Evolutionary conservation across 495 filamentous ascomycete species (phyloP), one percentile per base, ranked within the genome.

Genomic region (Cenococcum geophilum): DNA sequence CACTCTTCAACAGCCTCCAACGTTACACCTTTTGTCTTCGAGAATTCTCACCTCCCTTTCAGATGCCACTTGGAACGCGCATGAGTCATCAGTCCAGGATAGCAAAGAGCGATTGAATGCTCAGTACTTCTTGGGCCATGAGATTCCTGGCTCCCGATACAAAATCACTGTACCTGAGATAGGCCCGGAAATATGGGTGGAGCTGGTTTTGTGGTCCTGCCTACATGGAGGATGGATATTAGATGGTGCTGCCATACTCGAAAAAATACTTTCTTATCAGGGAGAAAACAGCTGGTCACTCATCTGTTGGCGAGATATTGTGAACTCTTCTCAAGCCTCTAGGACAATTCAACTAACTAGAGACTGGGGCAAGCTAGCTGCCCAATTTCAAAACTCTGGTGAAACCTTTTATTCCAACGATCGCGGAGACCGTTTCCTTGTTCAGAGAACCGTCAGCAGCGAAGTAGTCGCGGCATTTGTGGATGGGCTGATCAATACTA

Each of bases 121-220:
- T 5, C 52, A 71, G 16, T 71, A 74, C 43, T 68, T 72, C 37
- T 53, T 71, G 21, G 67, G 71, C 35, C 70, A 81, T 45, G 77
- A 80, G 14, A 76, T 82, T 11, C 82, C 80, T 1, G 81, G 76
- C 25, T 66, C 78, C 4, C 74, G 76, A 18, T 78, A 78, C 63
- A 79, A 78, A 42, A 72, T 81, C 23, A 72, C 74, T 23, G 71
- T 83, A n/a, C 73, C 75, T 52, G 78, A 80, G 40, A 68, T 86
- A 1, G 79, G 79, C 0, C 78, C 79, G 20, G 81, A 85, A 58
- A 73, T 87, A 21, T 88, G 85, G 85, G 69, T 88, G 1, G 85
- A 88, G 63, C 73, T 87, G 12, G 76, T 87, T 49, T 75, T 88
- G 8, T 88, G 84, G 85, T 81, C 79, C 58, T 88, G 85, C 66